Evolutionary conservation across 192 early-diverging fungal species (phyloP).

Genomic region (Chytriomyces sp.): DNA sequence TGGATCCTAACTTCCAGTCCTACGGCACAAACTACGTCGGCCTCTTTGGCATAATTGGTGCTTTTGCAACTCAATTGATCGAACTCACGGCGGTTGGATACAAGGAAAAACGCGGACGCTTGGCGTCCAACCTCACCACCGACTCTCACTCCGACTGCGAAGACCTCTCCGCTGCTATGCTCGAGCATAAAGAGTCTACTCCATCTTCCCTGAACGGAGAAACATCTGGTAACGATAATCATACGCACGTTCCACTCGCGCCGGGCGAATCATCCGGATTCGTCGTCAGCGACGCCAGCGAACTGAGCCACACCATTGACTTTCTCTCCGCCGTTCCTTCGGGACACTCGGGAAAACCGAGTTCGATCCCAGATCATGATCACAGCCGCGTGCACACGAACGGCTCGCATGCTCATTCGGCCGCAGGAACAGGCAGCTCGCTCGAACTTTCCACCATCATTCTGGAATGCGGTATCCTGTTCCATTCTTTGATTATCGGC

Average conservation of each 20-base stretch:
- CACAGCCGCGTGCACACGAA: background rate
- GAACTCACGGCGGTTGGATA: slow-evolving; percentile 21
- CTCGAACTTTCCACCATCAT: slow-evolving; percentile 31
- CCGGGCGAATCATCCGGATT: background rate
- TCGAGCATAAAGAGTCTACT: background rate
- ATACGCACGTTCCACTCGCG: background rate
- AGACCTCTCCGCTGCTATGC: background rate
- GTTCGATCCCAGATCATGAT: background rate
- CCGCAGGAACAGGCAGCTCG: background rate
- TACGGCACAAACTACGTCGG: slow-evolving; percentile 34
- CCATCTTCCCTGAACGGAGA: background rate
- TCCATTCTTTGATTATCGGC: slow-evolving; percentile 48
- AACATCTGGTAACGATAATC: background rate
- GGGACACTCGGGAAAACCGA: background rate
- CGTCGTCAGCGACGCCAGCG: background rate
- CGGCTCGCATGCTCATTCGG: background rate
- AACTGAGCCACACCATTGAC: background rate
- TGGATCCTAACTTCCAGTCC: background rate
- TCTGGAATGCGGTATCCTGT: slow-evolving; percentile 49
- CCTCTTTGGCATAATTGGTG: slow-evolving; percentile 42
- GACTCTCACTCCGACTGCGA: background rate
- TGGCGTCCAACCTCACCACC: background rate
- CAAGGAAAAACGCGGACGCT: background rate
- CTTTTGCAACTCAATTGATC: slow-evolving; percentile 36
- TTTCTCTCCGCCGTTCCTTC: background rate